Base-by-base conservation (phyloP, 352 stramenopile genomes). In the Globisporangium cederbergense region DNA sequence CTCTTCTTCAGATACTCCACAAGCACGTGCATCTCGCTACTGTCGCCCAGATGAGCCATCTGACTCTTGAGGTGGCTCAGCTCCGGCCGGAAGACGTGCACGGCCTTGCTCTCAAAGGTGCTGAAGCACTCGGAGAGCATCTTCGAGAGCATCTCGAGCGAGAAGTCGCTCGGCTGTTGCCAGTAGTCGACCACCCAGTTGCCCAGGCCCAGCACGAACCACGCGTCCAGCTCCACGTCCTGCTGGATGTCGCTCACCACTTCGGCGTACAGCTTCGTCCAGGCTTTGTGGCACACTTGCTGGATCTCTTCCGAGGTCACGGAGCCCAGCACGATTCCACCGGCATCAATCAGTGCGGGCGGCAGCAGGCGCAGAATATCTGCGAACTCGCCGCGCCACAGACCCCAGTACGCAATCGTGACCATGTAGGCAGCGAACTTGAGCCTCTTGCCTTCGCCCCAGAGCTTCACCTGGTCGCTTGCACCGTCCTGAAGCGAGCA, bases 131-230 rank as follows among this genome's bases (percentile, higher is more conserved):
- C 83, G 3, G 67, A 65, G 14, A 91, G 64, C 77, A 88, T 88
- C 42, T 72, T 70, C 22, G 71, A 73, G 34, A 93, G 70, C 81
- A 89, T 85, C 51, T 88, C 79, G 40, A 90, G 58, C 45, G 83
- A 90, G 65, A 91, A 88, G n/a, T 83, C 73, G 3, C 83, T 90
- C 20, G 81, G 85, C 30, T 91, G 83, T 56, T 92, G 85, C 85
- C 83, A 93, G 62, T 91, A 93, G 62, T 92, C 79, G 38, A 91
- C 74, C 11, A 85, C 59, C 83, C 85, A 94, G 42, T 85, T 86
- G 34, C 67, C 73, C 14, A 94, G 63, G 11, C 80, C 76, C 55
- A 94, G 62, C 55, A 93, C 70, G 62, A 93, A 93, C 72, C 74
- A 83, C 32, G 73, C 67, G 66, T 93, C 84, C 13, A 93, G 63